These are phyloP conservation scores for Candida qinlingensis DNA, from an alignment of 805 yeast species.

Conservation along the genomic window DNA sequence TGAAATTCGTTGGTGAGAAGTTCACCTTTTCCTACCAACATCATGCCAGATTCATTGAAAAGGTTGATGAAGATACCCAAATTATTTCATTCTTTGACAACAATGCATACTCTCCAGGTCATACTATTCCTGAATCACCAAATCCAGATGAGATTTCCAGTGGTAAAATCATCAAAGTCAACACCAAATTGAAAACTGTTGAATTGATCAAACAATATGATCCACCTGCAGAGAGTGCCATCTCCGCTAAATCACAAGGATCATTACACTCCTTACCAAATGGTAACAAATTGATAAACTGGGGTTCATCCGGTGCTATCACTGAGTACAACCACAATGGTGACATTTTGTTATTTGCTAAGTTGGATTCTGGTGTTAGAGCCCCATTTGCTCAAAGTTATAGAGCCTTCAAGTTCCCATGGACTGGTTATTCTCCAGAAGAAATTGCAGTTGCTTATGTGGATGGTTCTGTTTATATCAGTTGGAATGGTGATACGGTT, in stretches of 20 bases:
- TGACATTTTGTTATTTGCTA: conserved; percentile 29
- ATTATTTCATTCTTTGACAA: conserved; percentile 33
- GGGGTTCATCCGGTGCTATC: conserved; percentile 37
- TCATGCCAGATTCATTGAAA: conserved; percentile 27
- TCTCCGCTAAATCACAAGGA: conserved; percentile 21
- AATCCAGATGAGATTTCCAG: conserved; percentile 25
- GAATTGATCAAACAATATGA: conserved; percentile 23
- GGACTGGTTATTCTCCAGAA: conserved; percentile 32
- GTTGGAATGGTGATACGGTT: conserved; percentile 37
- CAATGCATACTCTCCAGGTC: conserved; percentile 33
- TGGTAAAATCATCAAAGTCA: conserved; percentile 32
- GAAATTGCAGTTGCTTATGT: conserved; percentile 24
- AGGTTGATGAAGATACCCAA: conserved; percentile 16
- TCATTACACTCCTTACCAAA: conserved; percentile 27
- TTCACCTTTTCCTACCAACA: conserved; percentile 32
- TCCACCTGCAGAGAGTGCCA: conserved; percentile 22
- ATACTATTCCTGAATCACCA: conserved; percentile 25
- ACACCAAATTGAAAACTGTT: conserved; percentile 26
- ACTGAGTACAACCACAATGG: conserved; percentile 29
- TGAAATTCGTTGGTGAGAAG: conserved; percentile 8
- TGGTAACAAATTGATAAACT: conserved; percentile 31
- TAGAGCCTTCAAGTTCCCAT: conserved; percentile 31
- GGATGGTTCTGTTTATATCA: conserved; percentile 25
- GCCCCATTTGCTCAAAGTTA: conserved; percentile 29
- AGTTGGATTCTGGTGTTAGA: conserved; percentile 27